These are phyloP conservation scores for Candida chauliodis DNA, from an alignment of 805 yeast species.

Conservation along the genomic window DNA sequence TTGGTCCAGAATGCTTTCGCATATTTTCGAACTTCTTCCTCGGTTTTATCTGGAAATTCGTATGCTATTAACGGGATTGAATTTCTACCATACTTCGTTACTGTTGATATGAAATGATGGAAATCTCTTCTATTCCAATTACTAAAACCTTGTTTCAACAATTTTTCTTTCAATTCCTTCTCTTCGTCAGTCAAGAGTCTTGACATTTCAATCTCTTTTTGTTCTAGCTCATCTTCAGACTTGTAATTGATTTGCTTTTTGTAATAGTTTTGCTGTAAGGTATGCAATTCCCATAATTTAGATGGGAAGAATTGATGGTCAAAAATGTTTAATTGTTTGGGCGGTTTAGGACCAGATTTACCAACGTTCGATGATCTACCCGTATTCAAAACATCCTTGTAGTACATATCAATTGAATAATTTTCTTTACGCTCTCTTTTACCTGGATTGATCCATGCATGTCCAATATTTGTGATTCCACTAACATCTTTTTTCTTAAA, in stretches of 20 bases:
- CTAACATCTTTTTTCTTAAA: conserved; percentile 63
- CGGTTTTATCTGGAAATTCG: conserved; percentile 79
- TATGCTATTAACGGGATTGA: conserved; percentile 64
- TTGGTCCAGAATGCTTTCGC: conserved; percentile 79
- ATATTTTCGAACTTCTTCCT: conserved; percentile 76
- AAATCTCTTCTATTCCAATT: conserved; percentile 90
- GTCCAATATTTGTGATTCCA: conserved; percentile 46
- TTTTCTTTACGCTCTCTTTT: conserved; percentile 82
- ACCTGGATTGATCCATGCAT: conserved; percentile 80
- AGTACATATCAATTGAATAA: conserved; percentile 83
- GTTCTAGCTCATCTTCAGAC: conserved; percentile 53
- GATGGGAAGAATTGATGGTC: conserved; percentile 91
- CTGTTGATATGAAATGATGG: conserved; percentile 68
- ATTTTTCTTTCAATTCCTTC: conserved; percentile 55
- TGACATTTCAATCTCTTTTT: conserved; percentile 70
- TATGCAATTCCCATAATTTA: conserved; percentile 71
- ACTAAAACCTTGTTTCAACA: conserved; percentile 63
- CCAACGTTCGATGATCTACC: conserved; percentile 47
- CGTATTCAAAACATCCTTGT: conserved; percentile 72
- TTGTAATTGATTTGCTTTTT: conserved; percentile 63
- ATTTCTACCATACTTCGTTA: conserved; percentile 79
- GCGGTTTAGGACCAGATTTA: conserved; percentile 70
- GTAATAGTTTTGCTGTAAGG: conserved; percentile 74
- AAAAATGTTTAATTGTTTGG: conserved; percentile 75
- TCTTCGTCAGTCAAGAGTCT: conserved; percentile 83